These are phyloP conservation scores for Solanum chmielewskii DNA, from an alignment of 257 asterid species.

Conservation along the genomic window DNA sequence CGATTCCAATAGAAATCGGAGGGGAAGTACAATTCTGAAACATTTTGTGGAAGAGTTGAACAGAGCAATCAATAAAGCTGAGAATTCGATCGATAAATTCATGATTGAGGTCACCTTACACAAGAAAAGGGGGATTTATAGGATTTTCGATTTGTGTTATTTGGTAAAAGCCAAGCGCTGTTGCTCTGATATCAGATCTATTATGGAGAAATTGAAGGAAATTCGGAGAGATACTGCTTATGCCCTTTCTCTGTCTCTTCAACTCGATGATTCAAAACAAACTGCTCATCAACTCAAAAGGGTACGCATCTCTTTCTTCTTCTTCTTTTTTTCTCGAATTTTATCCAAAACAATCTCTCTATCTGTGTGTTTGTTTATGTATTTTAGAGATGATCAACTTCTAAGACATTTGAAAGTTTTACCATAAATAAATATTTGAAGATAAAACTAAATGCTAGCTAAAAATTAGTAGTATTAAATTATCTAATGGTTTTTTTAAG, in stretches of 20 bases:
- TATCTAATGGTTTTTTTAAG: too few species aligned
- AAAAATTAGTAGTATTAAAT: too few species aligned
- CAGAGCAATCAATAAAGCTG: slow-evolving; percentile 5
- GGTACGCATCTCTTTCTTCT: not conserved
- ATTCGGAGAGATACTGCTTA: not conserved
- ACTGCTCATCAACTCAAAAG: not conserved
- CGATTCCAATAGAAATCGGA: not conserved
- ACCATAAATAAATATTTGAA: too few species aligned
- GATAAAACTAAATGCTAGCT: too few species aligned
- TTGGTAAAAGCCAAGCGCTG: not conserved
- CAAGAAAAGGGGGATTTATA: not conserved
- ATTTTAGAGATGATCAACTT: too few species aligned
- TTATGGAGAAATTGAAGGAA: not conserved
- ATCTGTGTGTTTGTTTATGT: too few species aligned
- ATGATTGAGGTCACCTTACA: not conserved
- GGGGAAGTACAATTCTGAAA: not conserved
- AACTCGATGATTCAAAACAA: not conserved
- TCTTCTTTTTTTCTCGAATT: too few species aligned
- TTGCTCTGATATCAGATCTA: not conserved
- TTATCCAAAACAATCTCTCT: too few species aligned
- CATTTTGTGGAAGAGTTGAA: not conserved
- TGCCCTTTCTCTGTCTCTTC: not conserved
- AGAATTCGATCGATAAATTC: slow-evolving; percentile 8
- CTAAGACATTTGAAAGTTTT: too few species aligned
- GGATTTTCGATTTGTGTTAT: not conserved